Conservation (phyloP, 2,329 filamentous ascomycete genomes). For the Ceratocystis ficicola region DNA sequence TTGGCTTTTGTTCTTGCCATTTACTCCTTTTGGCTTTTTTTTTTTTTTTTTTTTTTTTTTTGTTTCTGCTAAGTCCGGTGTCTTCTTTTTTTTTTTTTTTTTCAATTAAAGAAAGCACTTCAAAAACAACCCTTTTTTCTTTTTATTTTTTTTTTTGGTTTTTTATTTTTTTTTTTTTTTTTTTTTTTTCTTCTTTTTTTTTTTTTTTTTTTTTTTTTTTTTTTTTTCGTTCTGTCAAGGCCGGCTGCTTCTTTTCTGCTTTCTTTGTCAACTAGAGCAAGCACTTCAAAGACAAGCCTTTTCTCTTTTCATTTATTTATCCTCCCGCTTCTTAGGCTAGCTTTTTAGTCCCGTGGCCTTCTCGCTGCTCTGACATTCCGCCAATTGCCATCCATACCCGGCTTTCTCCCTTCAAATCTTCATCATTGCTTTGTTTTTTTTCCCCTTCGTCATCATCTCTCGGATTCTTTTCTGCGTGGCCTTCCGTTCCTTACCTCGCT, state of each 20-base stretch:
- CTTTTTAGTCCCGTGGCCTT: background rate
- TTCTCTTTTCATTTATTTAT: background rate
- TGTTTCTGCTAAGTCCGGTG: background rate
- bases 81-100: background rate
- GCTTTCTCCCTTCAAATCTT: background rate
- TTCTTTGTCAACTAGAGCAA: too few relatives aligned
- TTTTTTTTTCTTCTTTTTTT: too few relatives aligned
- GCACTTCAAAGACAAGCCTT: background rate
- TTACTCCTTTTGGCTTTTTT: background rate
- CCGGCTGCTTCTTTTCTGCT: background rate
- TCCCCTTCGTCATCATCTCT: too few relatives aligned
- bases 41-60: background rate
- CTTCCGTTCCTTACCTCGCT: background rate
- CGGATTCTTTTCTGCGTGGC: background rate
- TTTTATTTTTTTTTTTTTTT: too few relatives aligned
- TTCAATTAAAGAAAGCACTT: background rate
- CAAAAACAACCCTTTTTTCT: background rate
- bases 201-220: background rate
- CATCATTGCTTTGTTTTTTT: conserved; percentile 7
- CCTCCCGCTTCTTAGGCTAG: background rate
- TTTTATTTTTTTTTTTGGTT: background rate
- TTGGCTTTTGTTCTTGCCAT: background rate
- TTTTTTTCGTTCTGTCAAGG: background rate
- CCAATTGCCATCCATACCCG: background rate
- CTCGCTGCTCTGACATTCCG: background rate